phyloP scores from a whole-genome alignment of 139 green algal genomes.

The Chlamydomonas applanata region DNA sequence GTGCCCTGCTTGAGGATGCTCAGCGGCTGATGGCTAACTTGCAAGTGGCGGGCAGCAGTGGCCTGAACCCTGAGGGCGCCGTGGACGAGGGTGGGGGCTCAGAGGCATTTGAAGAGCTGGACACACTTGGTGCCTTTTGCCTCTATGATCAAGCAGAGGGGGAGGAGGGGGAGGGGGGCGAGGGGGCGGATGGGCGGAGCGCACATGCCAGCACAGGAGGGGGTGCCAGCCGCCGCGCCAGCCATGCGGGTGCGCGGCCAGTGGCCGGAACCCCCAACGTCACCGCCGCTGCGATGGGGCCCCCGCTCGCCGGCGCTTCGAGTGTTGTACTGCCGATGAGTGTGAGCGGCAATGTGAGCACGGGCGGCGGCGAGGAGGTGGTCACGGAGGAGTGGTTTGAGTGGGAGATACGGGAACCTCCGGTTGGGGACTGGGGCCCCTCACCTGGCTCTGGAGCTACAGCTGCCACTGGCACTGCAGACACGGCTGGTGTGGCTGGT shows the following conservation, averaged over 20 bases:
- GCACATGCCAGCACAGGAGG: too few relatives aligned
- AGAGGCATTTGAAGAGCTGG: neutral
- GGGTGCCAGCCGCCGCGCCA: too few relatives aligned
- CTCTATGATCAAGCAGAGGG: too few relatives aligned
- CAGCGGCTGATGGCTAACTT: slow-evolving; percentile 2
- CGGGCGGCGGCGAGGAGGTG: slow-evolving; percentile 34
- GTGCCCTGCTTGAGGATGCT: slow-evolving; percentile 40
- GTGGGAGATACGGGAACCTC: slow-evolving; percentile 41
- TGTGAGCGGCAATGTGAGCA: neutral
- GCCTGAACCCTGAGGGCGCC: neutral
- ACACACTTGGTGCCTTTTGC: neutral
- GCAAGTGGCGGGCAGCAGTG: neutral
- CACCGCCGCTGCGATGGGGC: too few relatives aligned
- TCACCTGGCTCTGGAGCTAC: neutral
- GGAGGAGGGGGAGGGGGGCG: too few relatives aligned
- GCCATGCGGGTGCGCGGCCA: too few relatives aligned
- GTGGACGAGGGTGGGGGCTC: neutral
- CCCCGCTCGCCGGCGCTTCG: too few relatives aligned
- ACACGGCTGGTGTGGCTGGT: too few relatives aligned
- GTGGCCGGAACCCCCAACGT: too few relatives aligned
- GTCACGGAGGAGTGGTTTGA: slow-evolving; percentile 58
- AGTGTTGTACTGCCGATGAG: neutral
- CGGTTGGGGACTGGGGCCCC: neutral
- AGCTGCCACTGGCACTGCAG: neutral
- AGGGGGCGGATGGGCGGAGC: too few relatives aligned